Base-by-base conservation (phyloP, 2,329 filamentous ascomycete species). In the Monosporascus sp. region DNA sequence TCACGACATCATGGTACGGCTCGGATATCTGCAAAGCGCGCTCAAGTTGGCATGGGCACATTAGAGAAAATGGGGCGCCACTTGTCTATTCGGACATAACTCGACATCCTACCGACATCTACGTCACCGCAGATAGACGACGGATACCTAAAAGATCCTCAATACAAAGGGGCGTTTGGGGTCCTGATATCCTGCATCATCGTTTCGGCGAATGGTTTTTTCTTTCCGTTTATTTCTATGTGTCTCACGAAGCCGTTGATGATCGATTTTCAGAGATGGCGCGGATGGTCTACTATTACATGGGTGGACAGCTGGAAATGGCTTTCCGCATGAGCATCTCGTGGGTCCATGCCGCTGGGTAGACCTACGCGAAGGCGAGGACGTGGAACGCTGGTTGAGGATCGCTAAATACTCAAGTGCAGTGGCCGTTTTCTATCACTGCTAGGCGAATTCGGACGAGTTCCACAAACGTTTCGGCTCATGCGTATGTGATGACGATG, bases 131-230 rank as follows among this genome's bases (percentile, higher is more conserved):
- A 83, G 84, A 85, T 86, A 86, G 83, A 86, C 84, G 83, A 86
- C 83, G 82, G 82, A 83, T 78, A 78, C 76, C 71, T 73, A 77
- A 78, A 78, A 76, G 69, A 75, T 76, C 73, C 77, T 76, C 73
- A 75, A 77, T 76, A 78, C 72, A 78, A 74, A 72, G 71, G 83
- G 85, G 86, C 85, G 87, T 89, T 85, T 81, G 80, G 83, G 80
- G 79, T 85, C 87, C 86, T 87, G 87, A 90, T 90, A 89, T 89
- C 86, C 88, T 83, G 84, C 86, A 87, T 84, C 77, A 79, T 75
- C 75, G 66, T 69, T 70, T 63, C 60, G 63, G 65, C 69, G 66
- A 69, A 73, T 74, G 69, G 69, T 74, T 73, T 77, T 73, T 71
- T 76, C 74, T 63, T 76, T 75, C 11, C 26, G 8, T 74, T 69